Percentiles rank a stretch among this genome's conserved stretches.
These are phyloP conservation scores for Fomitopsis pinicola DNA, from an alignment of 1,284 basidiomycete genomes.

Conservation along the genomic window DNA sequence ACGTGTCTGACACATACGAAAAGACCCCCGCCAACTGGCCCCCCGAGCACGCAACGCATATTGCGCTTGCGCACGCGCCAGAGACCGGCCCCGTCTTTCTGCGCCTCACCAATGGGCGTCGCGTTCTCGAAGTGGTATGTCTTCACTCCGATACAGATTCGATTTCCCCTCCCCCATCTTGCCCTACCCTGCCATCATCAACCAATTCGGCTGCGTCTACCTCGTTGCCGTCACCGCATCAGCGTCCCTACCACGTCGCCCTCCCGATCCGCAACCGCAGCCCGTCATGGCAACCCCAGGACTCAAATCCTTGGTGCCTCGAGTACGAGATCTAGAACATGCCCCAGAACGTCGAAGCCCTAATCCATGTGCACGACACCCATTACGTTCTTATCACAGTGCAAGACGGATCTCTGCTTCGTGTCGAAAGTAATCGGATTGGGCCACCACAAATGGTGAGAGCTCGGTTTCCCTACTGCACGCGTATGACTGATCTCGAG, in stretches of 20 bases:
- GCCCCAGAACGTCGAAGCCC: conserved; percentile 38
- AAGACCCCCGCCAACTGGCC: conserved; percentile 49
- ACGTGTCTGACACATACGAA: conserved; percentile 40
- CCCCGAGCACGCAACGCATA: conserved; percentile 64
- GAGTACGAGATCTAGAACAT: conserved; percentile 54
- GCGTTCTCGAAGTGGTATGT: conserved; percentile 74
- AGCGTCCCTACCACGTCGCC: conserved; percentile 70
- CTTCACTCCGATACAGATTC: conserved; percentile 65
- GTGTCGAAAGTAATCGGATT: conserved; percentile 56
- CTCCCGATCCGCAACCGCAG: conserved; percentile 54
- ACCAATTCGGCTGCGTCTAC: conserved; percentile 60
- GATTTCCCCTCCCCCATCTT: conserved; percentile 74
- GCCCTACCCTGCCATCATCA: conserved; percentile 62
- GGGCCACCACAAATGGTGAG: not conserved
- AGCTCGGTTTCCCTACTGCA: conserved; percentile 5
- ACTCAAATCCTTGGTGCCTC: conserved; percentile 52
- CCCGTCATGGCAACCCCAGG: conserved; percentile 52
- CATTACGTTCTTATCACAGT: conserved; percentile 66
- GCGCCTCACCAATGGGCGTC: conserved; percentile 71
- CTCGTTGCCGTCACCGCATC: conserved; percentile 64
- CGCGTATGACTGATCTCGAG: not conserved
- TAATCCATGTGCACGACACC: conserved; percentile 70
- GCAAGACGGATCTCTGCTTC: conserved; percentile 67
- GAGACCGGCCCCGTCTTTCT: conserved; percentile 66
- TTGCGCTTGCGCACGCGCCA: conserved; percentile 50